A percentile compares a stretch with the other conserved stretches of the same genome.
These are phyloP conservation scores for Collybia nuda DNA, from an alignment of 768 basidiomycete genomes.

Conservation along the genomic window DNA sequence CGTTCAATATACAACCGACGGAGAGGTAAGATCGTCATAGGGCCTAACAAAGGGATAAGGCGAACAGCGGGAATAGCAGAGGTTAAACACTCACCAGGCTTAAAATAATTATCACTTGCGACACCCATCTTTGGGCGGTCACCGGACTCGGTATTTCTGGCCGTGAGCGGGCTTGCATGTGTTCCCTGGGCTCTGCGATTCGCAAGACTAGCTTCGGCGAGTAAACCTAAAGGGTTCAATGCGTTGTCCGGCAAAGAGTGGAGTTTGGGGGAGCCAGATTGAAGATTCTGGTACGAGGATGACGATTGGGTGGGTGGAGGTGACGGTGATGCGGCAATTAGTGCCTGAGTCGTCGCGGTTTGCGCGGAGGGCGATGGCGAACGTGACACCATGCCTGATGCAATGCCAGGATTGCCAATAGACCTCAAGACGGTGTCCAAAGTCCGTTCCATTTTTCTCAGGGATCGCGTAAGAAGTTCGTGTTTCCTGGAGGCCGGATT, in stretches of 20 bases:
- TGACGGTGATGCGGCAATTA: constrained; percentile 52
- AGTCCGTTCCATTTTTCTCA: constrained; percentile 90
- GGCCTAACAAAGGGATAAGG: constrained; percentile 46
- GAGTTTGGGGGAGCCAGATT: constrained; percentile 73
- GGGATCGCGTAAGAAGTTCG: constrained; percentile 74
- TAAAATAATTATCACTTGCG: constrained; percentile 88
- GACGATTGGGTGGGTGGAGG: constrained; percentile 42
- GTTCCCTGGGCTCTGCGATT: constrained; percentile 63
- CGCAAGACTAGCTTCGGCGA: constrained; percentile 87
- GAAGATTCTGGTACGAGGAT: constrained; percentile 26
- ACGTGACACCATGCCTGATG: constrained; percentile 78
- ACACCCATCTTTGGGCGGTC: constrained; percentile 65
- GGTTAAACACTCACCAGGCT: constrained; percentile 59
- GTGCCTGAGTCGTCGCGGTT: constrained; percentile 52
- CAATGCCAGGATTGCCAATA: constrained; percentile 80
- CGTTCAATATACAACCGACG: constrained; percentile 84
- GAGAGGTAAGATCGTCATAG: constrained; percentile 85
- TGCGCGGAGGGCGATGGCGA: constrained; percentile 71
- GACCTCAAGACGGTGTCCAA: constrained; percentile 90
- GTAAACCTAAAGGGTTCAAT: constrained; percentile 87
- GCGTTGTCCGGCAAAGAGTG: constrained; percentile 91
- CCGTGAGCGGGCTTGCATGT: constrained; percentile 37
- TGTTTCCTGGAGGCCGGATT: constrained; percentile 62
- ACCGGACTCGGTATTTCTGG: constrained; percentile 33
- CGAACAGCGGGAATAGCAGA: not conserved